Percentiles rank a stretch among this genome's conserved stretches.
Evolutionary conservation across 2,329 filamentous ascomycete genomes (phyloP).

Genomic region (Nothophaeocryptopus gaeumannii): DNA sequence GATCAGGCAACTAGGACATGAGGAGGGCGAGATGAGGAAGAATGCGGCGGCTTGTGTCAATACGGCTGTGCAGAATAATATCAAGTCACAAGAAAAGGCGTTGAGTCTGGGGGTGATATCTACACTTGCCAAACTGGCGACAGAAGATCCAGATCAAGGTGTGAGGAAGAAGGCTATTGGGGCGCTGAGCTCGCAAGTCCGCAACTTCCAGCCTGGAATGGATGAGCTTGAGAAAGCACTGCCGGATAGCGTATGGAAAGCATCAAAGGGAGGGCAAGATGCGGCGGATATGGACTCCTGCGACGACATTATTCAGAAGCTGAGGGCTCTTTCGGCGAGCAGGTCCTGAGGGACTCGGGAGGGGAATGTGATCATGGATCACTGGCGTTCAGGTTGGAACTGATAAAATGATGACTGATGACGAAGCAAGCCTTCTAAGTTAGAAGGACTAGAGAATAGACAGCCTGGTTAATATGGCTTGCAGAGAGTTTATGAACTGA

Average conservation of each 20-base stretch:
- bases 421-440: no score
- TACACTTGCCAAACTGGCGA: constrained; percentile 63
- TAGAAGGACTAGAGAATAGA: no score
- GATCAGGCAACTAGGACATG: constrained; percentile 64
- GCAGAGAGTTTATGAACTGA: no score
- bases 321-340: constrained; percentile 30
- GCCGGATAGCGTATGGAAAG: constrained; percentile 57
- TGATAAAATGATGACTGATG: no score
- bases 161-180: constrained; percentile 85
- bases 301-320: constrained; percentile 48
- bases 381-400: no score
- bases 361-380: no score
- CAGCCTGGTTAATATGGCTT: no score
- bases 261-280: constrained; percentile 61
- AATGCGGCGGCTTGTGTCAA: constrained; percentile 94
- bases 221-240: constrained; percentile 65
- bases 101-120: constrained; percentile 65
- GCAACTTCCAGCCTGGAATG: constrained; percentile 81
- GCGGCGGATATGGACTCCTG: constrained; percentile 84
- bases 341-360: constrained; percentile 6
- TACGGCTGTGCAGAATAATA: constrained; percentile 95
- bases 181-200: constrained; percentile 77
- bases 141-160: constrained; percentile 57
- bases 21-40: constrained; percentile 69
- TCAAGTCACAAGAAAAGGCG: constrained; percentile 72